phyloP scores from a whole-genome alignment of 2,329 filamentous ascomycete genomes.

The Cryphonectria nitschkei region DNA sequence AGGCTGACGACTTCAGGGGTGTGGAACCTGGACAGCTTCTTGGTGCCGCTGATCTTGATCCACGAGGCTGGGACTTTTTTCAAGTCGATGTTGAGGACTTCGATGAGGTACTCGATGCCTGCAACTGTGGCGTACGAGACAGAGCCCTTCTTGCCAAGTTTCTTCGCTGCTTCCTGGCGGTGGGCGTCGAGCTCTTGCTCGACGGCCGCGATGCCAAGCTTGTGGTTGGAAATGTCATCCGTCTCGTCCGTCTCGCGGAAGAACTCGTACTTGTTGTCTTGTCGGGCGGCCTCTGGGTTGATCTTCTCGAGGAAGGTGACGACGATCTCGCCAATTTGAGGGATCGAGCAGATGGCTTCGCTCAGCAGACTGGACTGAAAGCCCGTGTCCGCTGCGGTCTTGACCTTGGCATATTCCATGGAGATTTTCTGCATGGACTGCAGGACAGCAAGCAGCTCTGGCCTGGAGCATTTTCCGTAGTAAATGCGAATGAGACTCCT shows the following conservation, averaged over 20 bases:
- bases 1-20: slow-evolving; percentile 86
- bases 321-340: slow-evolving; percentile 74
- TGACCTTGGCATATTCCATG: slow-evolving; percentile 72
- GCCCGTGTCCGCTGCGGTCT: slow-evolving; percentile 65
- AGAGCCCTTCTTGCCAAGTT: slow-evolving; percentile 69
- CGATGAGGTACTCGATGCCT: slow-evolving; percentile 93
- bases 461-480: slow-evolving; percentile 91
- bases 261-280: slow-evolving; percentile 92
- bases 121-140: slow-evolving; percentile 82
- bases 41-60: slow-evolving; percentile 93
- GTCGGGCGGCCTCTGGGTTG: slow-evolving; percentile 76
- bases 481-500: slow-evolving; percentile 94
- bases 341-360: slow-evolving; percentile 74
- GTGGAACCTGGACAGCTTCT: slow-evolving; percentile 90
- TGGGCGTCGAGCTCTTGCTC: slow-evolving; percentile 87
- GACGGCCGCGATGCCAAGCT: slow-evolving; percentile 87
- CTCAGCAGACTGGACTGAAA: slow-evolving; percentile 74
- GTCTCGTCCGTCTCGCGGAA: slow-evolving; percentile 87
- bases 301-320: slow-evolving; percentile 80
- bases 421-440: slow-evolving; percentile 85
- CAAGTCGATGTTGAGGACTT: slow-evolving; percentile 80
- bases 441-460: slow-evolving; percentile 82
- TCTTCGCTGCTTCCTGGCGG: slow-evolving; percentile 69
- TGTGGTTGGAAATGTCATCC: slow-evolving; percentile 85
- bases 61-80: slow-evolving; percentile 92